Percentiles rank a stretch among this genome's conserved stretches.
phyloP scores from a whole-genome alignment of 108 stramenopile species.

The Pseudonitzschia multiseries region DNA sequence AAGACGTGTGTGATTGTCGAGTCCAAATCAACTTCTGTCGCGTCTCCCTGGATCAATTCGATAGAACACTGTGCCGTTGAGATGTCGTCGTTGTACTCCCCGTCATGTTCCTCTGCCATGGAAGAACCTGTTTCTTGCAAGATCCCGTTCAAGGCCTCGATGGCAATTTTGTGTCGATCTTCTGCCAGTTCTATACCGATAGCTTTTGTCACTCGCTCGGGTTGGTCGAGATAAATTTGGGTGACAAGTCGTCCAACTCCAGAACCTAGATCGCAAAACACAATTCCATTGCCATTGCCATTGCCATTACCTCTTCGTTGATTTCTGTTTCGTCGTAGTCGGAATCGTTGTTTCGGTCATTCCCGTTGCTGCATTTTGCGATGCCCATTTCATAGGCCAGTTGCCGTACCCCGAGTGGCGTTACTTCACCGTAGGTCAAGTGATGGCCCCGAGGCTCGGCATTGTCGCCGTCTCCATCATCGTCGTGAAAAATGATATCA shows the following conservation, averaged over 20 bases:
- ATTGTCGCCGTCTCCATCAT: neutral
- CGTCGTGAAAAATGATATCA: neutral
- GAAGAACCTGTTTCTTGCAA: neutral
- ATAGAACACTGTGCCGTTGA: neutral
- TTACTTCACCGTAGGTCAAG: slow-evolving; percentile 16
- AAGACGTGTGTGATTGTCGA: slow-evolving; percentile 12
- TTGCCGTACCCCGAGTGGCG: slow-evolving; percentile 11
- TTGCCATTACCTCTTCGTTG: neutral
- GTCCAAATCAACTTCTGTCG: neutral
- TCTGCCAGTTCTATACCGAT: slow-evolving; percentile 26
- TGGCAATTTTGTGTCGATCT: slow-evolving; percentile 22
- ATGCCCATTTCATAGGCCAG: slow-evolving; percentile 14
- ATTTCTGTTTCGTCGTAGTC: neutral
- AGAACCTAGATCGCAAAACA: slow-evolving; percentile 2
- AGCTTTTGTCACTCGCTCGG: slow-evolving; percentile 4
- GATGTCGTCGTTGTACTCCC: neutral
- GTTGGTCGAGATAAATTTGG: slow-evolving; percentile 9
- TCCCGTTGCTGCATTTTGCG: neutral
- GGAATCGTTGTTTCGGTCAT: neutral
- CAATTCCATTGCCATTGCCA: neutral
- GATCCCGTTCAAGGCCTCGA: slow-evolving; percentile 5
- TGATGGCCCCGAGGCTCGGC: neutral
- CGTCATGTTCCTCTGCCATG: neutral
- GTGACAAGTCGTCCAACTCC: slow-evolving; percentile 10
- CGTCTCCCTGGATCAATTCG: slow-evolving; percentile 14